phyloP scores from a whole-genome alignment of 2,329 filamentous ascomycete species.

The Aspergillus clavatus region DNA sequence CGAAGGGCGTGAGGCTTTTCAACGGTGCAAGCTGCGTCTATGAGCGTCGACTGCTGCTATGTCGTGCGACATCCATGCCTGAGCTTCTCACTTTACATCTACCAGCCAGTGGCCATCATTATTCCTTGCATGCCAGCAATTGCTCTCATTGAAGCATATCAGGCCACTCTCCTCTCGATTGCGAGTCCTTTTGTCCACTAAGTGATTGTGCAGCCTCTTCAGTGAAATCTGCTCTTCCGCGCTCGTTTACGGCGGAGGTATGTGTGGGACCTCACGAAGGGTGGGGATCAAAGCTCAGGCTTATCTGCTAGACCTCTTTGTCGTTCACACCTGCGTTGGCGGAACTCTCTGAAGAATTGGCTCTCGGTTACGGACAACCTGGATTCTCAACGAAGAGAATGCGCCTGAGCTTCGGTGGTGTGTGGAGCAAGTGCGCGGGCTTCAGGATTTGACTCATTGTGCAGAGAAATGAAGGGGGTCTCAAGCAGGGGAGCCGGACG shows the following conservation, averaged over 20 bases:
- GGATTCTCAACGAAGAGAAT: conserved; percentile 14
- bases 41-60: conserved; percentile 5
- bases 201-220: neutral
- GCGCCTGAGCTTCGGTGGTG: conserved; percentile 6
- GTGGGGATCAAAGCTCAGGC: conserved; percentile 93
- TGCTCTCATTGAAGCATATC: conserved; percentile 2
- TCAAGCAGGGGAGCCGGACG: conserved; percentile 12
- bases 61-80: conserved; percentile 14
- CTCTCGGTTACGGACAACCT: conserved; percentile 10
- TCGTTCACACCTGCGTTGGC: conserved; percentile 9
- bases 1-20: conserved; percentile 11
- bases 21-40: conserved; percentile 13
- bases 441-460: conserved; percentile 7
- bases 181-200: conserved; percentile 8
- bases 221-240: neutral
- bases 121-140: conserved; percentile 1
- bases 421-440: conserved; percentile 9
- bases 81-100: neutral
- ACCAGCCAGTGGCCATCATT: neutral
- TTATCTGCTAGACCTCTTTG: conserved; percentile 58
- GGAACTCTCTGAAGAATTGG: neutral
- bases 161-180: conserved; percentile 10
- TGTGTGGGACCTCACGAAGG: conserved; percentile 75
- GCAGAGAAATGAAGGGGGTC: conserved; percentile 6
- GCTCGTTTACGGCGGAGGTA: conserved; percentile 19